Evolutionary conservation across 2,329 filamentous ascomycete genomes (phyloP).

Genomic region (Aaosphaeria arxii): DNA sequence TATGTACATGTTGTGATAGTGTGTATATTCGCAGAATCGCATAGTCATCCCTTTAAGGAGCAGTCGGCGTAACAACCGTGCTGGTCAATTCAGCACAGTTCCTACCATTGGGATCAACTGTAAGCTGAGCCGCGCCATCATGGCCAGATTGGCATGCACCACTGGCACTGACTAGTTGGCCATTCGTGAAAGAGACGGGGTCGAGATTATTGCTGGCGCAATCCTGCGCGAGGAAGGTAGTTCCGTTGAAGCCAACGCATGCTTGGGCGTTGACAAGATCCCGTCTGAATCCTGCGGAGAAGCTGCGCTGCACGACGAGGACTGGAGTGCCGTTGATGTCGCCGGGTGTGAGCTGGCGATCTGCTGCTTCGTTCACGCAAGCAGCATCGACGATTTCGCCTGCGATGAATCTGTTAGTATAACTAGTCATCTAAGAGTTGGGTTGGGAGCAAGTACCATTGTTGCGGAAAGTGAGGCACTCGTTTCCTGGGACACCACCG

Average conservation of each 20-base stretch:
- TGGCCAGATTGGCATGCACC: conserved; percentile 13
- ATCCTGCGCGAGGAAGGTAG: conserved; percentile 37
- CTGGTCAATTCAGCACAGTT: conserved; percentile 9
- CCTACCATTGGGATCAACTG: conserved; percentile 10
- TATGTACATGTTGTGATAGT: too few species aligned
- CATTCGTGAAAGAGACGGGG: conserved; percentile 11
- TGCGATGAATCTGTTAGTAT: conserved; percentile 8
- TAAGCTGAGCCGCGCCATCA: conserved; percentile 11
- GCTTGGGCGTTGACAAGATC: conserved; percentile 39
- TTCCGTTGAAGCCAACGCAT: conserved; percentile 43
- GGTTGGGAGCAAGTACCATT: conserved; percentile 25
- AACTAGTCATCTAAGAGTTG: not conserved
- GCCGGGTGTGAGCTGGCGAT: conserved; percentile 41
- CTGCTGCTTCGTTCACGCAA: conserved; percentile 35
- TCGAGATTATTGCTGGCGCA: conserved; percentile 18
- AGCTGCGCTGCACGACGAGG: conserved; percentile 39
- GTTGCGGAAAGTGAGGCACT: conserved; percentile 41
- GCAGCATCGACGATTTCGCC: conserved; percentile 44
- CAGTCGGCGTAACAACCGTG: conserved; percentile 3
- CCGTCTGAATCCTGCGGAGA: conserved; percentile 37
- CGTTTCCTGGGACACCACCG: conserved; percentile 29
- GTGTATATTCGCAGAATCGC: too few species aligned
- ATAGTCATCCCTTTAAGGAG: not conserved
- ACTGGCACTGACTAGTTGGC: conserved; percentile 10
- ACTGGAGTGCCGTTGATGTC: conserved; percentile 30